Evolutionary conservation across 2,329 filamentous ascomycete species (phyloP).

Genomic region (Kalmusia sp.): DNA sequence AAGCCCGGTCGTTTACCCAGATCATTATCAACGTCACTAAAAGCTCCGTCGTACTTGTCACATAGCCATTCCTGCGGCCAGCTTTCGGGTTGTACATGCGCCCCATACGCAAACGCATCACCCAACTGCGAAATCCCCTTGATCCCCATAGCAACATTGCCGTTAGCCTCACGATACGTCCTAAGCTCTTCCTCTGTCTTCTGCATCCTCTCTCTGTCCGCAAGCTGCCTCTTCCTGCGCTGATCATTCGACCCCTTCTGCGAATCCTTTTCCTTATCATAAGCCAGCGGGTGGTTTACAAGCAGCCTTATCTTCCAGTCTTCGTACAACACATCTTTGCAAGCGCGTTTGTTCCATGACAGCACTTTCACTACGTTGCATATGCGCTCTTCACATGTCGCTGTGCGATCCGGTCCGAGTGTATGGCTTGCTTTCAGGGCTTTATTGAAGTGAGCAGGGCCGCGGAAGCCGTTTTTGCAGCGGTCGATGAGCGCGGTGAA

Average conservation of each 20-base stretch:
- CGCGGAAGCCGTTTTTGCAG: slow-evolving; percentile 22
- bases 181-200: slow-evolving; percentile 14
- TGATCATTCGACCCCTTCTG: slow-evolving; percentile 26
- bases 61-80: not conserved
- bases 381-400: slow-evolving; percentile 18
- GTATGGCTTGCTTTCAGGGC: slow-evolving; percentile 12
- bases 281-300: slow-evolving; percentile 21
- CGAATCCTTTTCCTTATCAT: slow-evolving; percentile 21
- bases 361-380: slow-evolving; percentile 17
- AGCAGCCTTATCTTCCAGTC: slow-evolving; percentile 23
- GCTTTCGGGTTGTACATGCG: not conserved
- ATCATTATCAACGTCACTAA: not conserved
- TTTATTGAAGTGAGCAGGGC: slow-evolving; percentile 18
- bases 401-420: slow-evolving; percentile 13
- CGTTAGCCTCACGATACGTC: slow-evolving; percentile 6
- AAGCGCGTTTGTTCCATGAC: slow-evolving; percentile 21
- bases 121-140: not conserved
- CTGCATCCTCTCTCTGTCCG: slow-evolving; percentile 16
- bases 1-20: not conserved
- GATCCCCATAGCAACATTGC: not conserved
- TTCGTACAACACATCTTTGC: slow-evolving; percentile 24
- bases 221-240: slow-evolving; percentile 13
- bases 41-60: not conserved
- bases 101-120: not conserved
- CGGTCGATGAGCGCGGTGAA: slow-evolving; percentile 19